Evolutionary conservation across 1,139 yeast genomes (phyloP).

Genomic region (Williopsis jadinii): DNA sequence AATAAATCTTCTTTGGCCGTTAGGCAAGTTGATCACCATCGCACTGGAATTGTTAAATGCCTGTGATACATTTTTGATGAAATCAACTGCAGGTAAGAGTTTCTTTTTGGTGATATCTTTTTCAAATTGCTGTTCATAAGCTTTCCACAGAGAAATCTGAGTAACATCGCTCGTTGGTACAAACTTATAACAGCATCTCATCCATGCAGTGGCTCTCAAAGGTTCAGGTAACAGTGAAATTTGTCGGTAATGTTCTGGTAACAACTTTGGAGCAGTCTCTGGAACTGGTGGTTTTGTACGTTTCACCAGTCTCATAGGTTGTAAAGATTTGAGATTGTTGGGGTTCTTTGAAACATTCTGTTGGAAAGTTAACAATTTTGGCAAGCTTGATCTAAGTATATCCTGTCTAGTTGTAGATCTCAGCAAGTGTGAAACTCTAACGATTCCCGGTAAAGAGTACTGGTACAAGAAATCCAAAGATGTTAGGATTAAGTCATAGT

Average conservation of each 20-base stretch:
- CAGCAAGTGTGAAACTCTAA: slow-evolving; percentile 30
- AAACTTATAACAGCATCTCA: slow-evolving; percentile 86
- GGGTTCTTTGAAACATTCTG: slow-evolving; percentile 29
- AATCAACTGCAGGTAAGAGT: slow-evolving; percentile 90
- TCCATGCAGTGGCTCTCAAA: slow-evolving; percentile 89
- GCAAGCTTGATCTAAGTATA: slow-evolving; percentile 49
- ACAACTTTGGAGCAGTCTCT: slow-evolving; percentile 47
- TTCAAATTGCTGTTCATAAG: slow-evolving; percentile 82
- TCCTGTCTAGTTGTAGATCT: slow-evolving; percentile 36
- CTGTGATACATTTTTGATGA: slow-evolving; percentile 85
- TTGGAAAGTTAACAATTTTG: slow-evolving; percentile 53
- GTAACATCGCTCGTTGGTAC: slow-evolving; percentile 77
- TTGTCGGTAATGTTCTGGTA: slow-evolving; percentile 52
- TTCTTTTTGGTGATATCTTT: slow-evolving; percentile 43
- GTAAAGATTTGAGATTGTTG: slow-evolving; percentile 26
- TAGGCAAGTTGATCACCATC: slow-evolving; percentile 66
- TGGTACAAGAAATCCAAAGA: slow-evolving; percentile 63
- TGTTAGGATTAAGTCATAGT: slow-evolving; percentile 58
- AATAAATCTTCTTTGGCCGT: slow-evolving; percentile 71
- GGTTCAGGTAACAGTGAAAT: slow-evolving; percentile 75
- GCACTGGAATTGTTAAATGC: slow-evolving; percentile 93
- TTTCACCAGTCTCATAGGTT: slow-evolving; percentile 35
- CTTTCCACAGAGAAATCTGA: slow-evolving; percentile 92
- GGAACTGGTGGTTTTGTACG: slow-evolving; percentile 50
- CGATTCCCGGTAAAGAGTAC: slow-evolving; percentile 44